Evolutionary conservation across 2,329 filamentous ascomycete genomes (phyloP), one percentile per base, ranked within the genome.

Genomic region (Rutstroemia sp.): DNA sequence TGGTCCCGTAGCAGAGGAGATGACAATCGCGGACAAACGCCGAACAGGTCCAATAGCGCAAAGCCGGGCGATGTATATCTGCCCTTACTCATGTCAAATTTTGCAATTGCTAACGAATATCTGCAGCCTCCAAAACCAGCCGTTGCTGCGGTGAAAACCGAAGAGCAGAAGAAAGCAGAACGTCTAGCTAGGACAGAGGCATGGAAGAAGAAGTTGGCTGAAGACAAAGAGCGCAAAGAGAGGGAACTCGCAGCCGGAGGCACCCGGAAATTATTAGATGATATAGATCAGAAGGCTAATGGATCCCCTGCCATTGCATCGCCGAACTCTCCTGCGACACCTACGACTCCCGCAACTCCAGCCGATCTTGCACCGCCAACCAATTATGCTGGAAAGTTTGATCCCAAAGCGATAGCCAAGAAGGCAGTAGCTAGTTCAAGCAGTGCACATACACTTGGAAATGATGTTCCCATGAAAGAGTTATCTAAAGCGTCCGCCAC

Each of bases 191-290:
- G 89, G 69, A 74, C 95, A 27, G 89, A 92, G 70, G 88, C 89
- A 57, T 96, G 91, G 92, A 96, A 96, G 73, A 88, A 90, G 72
- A 92, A 92, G 73, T 86, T 90, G 69, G 78, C 78, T 5, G 88
- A 89, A 61, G 83, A 84, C 68, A 86, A 86, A 64, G 86, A 86
- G 64, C 81, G 80, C 60, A 89, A 89, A 69, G 82, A 88, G 68
- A 84, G 83, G 66, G 82, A 87, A 65, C 78, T 84, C 46, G 83
- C 82, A 53, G 76, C 81, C 42, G 82, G 81, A 57, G 84, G 83
- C 61, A 80, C 85, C 40, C 78, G 82, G 63, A 87, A 80, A 64
- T 80, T 90, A 55, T 75, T 87, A 56, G 83, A 86, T 65, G 83
- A 87, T 71, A 89, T 88, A 78, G 88, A 87, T 69, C 83, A 83